Base-by-base conservation (phyloP, 805 yeast genomes). In the Cyberlindnera meyerae region DNA sequence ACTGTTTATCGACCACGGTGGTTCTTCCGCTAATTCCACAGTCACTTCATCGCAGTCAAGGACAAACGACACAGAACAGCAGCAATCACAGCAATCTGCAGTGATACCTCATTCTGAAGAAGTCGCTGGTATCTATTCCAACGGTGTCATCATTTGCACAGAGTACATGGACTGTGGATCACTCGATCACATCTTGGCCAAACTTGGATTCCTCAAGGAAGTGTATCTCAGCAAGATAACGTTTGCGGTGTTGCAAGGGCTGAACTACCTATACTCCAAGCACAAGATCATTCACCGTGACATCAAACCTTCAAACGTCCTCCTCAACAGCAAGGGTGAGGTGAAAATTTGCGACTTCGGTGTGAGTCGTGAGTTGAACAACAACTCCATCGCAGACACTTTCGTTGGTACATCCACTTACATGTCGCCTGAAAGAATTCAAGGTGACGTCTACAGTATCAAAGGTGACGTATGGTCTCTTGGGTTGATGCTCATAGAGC, bases 371-470 rank as follows among this genome's bases (percentile, higher is more conserved):
- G 96, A 88, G 55, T 70, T 93, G 34, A 84, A 86, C 39, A 88
- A 90, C 60, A 54, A 54, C 29, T 93, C 98, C 1, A 74, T 93
- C 40, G 98, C 97, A 0, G 96, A 93, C 53, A 93, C 98, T 0
- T 93, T 93, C 67, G 97, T 93, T 8, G 99, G 99, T 1, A 93
- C 99, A 0, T 87, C 96, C 1, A 87, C 95, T 0, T 93, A 93
- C 57, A 93, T 93, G 94, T 84, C 96, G 1, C 99, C 99, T 0
- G 99, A 93, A 53, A 72, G 99, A 44, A 90, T 93, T 37, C 96
- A 88, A 61, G 99, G 99, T 14, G 86, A 85, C 29, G 80, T 81
- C 8, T 93, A 93, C 61, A 83, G 95, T 8, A 81, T 89, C n/a
- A 88, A 89, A 49, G 90, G 95, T 26, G 99, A 93, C 58, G 90